Evolutionary conservation across 257 asterid species (phyloP).

Genomic region (Rauvolfia tetraphylla): DNA sequence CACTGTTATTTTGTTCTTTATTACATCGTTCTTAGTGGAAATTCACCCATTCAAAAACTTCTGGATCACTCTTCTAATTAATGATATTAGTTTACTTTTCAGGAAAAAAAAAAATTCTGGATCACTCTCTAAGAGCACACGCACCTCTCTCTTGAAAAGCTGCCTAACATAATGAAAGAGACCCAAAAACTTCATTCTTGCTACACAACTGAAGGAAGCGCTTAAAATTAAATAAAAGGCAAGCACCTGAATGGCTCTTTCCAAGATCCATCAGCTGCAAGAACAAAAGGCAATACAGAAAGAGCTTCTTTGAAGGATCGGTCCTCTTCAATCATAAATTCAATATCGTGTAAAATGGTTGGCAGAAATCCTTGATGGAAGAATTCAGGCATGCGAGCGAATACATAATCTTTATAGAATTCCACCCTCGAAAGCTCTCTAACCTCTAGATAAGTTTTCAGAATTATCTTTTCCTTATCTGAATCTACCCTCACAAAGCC

Average conservation of each 20-base stretch:
- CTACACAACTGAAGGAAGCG: not conserved
- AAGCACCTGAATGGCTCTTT: constrained; percentile 79
- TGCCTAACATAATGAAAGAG: not conserved
- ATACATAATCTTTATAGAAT: constrained; percentile 70
- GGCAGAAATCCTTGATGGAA: constrained; percentile 50
- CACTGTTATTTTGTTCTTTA: not conserved
- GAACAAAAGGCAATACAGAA: constrained; percentile 66
- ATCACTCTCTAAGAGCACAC: not conserved
- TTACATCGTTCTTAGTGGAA: no score
- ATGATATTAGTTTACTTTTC: no score
- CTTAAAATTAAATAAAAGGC: constrained; percentile 10
- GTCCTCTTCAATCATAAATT: constrained; percentile 61
- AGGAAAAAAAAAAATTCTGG: no score
- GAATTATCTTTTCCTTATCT: constrained; percentile 68
- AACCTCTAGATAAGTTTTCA: constrained; percentile 60
- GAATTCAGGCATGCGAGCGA: constrained; percentile 60
- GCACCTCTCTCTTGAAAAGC: not conserved
- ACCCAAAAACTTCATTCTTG: not conserved
- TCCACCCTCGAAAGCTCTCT: constrained; percentile 62
- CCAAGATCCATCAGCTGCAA: constrained; percentile 74
- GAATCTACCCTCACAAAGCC: constrained; percentile 76
- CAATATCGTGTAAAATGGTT: constrained; percentile 54
- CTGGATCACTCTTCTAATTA: no score
- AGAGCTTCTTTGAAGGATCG: constrained; percentile 53
- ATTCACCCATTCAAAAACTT: not conserved